Percentiles rank a stretch among this genome's conserved stretches.
Evolutionary conservation across 208 protist genomes (phyloP).

Genomic region (Acanthamoeba royreba): DNA sequence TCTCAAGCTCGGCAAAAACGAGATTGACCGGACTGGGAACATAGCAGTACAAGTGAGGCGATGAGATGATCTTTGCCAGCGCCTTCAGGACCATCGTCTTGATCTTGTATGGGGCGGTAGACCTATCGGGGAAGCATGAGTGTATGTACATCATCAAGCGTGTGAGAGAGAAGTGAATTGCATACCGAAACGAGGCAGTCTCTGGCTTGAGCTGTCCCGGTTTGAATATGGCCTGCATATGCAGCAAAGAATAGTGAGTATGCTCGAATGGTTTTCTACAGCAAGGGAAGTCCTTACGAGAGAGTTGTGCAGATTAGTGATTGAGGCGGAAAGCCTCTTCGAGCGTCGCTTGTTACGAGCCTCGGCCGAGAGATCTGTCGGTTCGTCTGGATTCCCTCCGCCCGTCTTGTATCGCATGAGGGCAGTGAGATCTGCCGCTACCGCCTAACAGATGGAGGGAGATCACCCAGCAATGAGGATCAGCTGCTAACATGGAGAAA

Average conservation of each 20-base stretch:
- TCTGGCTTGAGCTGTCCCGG: slow-evolving; percentile 19
- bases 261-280: background rate
- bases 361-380: slow-evolving; percentile 12
- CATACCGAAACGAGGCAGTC: background rate
- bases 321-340: background rate
- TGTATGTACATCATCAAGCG: no score
- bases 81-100: slow-evolving; percentile 7
- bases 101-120: background rate
- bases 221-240: background rate
- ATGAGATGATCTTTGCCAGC: background rate
- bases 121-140: no score
- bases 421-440: slow-evolving; percentile 18
- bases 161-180: no score
- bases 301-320: slow-evolving; percentile 31
- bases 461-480: no score
- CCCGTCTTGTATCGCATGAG: slow-evolving; percentile 33
- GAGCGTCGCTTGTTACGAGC: slow-evolving; percentile 16
- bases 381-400: slow-evolving; percentile 15
- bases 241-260: no score
- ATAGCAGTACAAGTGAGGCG: background rate
- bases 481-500: no score
- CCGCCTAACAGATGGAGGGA: background rate
- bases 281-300: background rate
- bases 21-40: slow-evolving; percentile 38
- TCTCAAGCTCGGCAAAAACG: slow-evolving; percentile 25